Base-by-base conservation (phyloP, 2,329 filamentous ascomycete species). In the Chrysoporthe puriensis region DNA sequence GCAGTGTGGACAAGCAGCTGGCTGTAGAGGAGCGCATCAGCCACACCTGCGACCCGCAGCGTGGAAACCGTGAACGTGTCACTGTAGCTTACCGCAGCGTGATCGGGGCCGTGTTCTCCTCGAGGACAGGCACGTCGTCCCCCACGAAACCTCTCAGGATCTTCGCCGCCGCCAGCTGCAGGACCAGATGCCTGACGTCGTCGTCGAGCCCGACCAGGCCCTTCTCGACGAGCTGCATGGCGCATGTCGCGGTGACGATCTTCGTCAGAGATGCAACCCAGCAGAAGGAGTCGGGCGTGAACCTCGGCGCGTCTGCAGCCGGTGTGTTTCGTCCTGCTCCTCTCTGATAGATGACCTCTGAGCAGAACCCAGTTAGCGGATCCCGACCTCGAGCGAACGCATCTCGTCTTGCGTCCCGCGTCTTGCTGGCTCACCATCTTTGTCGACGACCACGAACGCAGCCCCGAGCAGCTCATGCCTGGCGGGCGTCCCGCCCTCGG, bases 1-100 rank as follows among this genome's bases (percentile, higher is more conserved):
- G 79, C 75, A 0, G 83, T 82, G 72, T 88, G 85, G 0, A 81
- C 83, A 3, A 88, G 77, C 0, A 87, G 77, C 32, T 77, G 77
- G 8, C 77, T 79, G 36, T 11, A 34, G 16, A 16, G 16, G 16
- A 32, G 5, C 14, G 21, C 14, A 13, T 66, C 42, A 62, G 57
- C 34, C n/a, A 36, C 36, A 7, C n/a, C 42, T 21, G 16, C 21
- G 11, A 16, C 9, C 46, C 9, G 9, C 14, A 40, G 44, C 42
- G 2, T 26, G 26, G 26, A 43, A 26, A 26, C 26, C 26, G 26
- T 26, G 26, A 26, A 26, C 26, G 26, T 26, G 26, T 26, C 26
- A 26, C 26, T 26, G 26, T 26, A 26, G 26, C 66, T 5, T 76
- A 78, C 76, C 78, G 76, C 26, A 83, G 72, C 0, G 79, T 82